Evolutionary conservation across 1,284 basidiomycete species (phyloP), one percentile per base, ranked within the genome.

Genomic region (Cutaneotrichosporon cutaneum): DNA sequence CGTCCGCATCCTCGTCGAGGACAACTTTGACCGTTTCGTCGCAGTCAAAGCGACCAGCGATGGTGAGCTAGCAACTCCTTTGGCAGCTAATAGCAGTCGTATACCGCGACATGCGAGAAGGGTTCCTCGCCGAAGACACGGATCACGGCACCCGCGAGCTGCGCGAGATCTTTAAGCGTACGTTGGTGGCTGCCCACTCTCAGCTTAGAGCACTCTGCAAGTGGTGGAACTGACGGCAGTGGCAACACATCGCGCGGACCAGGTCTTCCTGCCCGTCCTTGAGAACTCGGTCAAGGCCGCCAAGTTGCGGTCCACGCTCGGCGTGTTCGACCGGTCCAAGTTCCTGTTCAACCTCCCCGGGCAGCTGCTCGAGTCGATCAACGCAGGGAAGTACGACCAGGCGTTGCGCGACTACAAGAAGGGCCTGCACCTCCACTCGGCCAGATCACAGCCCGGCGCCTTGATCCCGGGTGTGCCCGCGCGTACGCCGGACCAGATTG

Each of bases 321-420:
- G 91, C 45, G 92, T 99, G 8, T 98, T 99, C 70, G 95, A 99
- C 69, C 86, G 94, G 53, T 94, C 91, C 60, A 96, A 94, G 72
- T 99, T 98, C 84, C 93, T 99, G 78, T 99, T 99, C 85, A 98
- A 97, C 73, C 84, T 99, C 22, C 95, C 96, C 0, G 90, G 90
- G 24, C 88, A 89, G 50, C 85, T 99, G n/a, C 85, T 90, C 26
- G 95, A 96, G 75, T 89, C 86, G 21, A 90, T 99, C n/a, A 51
- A 51, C 8, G 60, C 59, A 44, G 91, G 91, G 11, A 89, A 90
- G 62, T 98, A 95, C 74, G 96, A 99, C 67, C 87, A 89, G 44
- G 94, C 94, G 0, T 82, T 99, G 71, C 87, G 94, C 39, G 94
- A 97, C 70, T 99, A 99, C 83, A 96, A 96, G 81, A 97, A 97